phyloP scores from a whole-genome alignment of 2,329 filamentous ascomycete species.

The Phialocephala subalpina region DNA sequence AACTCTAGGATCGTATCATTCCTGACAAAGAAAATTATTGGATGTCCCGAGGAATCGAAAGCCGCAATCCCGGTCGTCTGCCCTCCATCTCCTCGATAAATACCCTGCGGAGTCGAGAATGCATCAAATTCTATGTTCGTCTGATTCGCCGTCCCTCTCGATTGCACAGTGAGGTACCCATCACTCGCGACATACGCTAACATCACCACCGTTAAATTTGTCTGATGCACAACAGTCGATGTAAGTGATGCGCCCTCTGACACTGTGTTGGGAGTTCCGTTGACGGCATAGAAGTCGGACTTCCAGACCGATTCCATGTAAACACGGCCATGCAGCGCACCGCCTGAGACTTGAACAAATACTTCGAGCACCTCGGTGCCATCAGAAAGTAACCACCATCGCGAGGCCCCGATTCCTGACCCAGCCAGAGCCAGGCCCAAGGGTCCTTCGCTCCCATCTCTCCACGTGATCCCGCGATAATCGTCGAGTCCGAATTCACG shows the following conservation, averaged over 20 bases:
- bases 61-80: conserved; percentile 18
- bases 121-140: conserved; percentile 8
- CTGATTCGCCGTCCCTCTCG: conserved; percentile 17
- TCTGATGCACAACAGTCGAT: conserved; percentile 3
- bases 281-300: conserved; percentile 19
- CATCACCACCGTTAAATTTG: conserved; percentile 15
- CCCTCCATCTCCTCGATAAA: conserved; percentile 19
- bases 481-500: conserved; percentile 29
- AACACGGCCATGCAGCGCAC: conserved; percentile 17
- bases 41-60: conserved; percentile 13
- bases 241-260: conserved; percentile 14
- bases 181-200: conserved; percentile 18
- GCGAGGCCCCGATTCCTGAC: conserved; percentile 15
- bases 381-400: conserved; percentile 2
- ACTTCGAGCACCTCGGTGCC: conserved; percentile 18
- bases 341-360: conserved; percentile 18
- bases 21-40: conserved; percentile 18
- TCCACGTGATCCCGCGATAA: conserved; percentile 20
- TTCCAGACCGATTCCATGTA: conserved; percentile 22
- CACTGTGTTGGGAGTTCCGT: conserved; percentile 22
- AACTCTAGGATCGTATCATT: conserved; percentile 17
- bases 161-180: conserved; percentile 21
- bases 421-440: conserved; percentile 14
- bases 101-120: conserved; percentile 13
- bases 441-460: conserved; percentile 19